Percentiles rank a stretch among this genome's conserved stretches.
phyloP scores from a whole-genome alignment of 768 basidiomycete genomes.

The Lentinula sp. region DNA sequence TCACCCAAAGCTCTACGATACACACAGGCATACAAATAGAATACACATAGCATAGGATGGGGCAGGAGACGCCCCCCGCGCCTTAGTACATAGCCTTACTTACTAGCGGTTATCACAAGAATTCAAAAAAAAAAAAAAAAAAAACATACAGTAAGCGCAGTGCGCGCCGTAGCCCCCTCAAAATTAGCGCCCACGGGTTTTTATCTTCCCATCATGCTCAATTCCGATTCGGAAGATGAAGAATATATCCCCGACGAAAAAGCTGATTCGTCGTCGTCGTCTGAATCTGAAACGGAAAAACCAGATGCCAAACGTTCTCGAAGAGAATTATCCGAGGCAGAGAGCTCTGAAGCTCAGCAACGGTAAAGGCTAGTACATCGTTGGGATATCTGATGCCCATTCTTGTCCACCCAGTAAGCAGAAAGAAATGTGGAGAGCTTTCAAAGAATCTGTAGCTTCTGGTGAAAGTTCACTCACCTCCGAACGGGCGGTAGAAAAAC shows the following conservation, averaged over 20 bases:
- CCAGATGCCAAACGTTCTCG: conserved; percentile 28
- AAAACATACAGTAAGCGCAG: too few species aligned
- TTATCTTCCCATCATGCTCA: neutral
- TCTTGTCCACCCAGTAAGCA: conserved; percentile 37
- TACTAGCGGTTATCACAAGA: too few species aligned
- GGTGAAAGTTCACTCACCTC: conserved; percentile 12
- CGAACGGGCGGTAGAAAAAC: conserved; percentile 11
- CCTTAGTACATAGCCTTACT: too few species aligned
- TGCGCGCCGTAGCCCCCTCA: too few species aligned
- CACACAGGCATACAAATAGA: too few species aligned
- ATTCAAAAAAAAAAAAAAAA: too few species aligned
- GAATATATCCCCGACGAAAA: conserved; percentile 59
- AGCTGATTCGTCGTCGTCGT: conserved; percentile 29
- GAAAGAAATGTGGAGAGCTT: conserved; percentile 60
- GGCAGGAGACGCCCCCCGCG: too few species aligned
- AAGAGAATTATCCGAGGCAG: conserved; percentile 16
- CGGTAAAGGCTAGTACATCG: conserved; percentile 24
- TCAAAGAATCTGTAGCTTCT: conserved; percentile 54
- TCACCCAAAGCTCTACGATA: too few species aligned
- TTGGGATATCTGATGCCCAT: conserved; percentile 2
- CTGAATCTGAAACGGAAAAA: conserved; percentile 33
- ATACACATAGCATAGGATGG: neutral
- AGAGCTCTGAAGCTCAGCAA: conserved; percentile 36
- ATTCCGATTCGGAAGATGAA: conserved; percentile 59
- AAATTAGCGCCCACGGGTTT: neutral